Conservation (phyloP, 345 rosid genomes). For the Eucalyptus paniculata region DNA sequence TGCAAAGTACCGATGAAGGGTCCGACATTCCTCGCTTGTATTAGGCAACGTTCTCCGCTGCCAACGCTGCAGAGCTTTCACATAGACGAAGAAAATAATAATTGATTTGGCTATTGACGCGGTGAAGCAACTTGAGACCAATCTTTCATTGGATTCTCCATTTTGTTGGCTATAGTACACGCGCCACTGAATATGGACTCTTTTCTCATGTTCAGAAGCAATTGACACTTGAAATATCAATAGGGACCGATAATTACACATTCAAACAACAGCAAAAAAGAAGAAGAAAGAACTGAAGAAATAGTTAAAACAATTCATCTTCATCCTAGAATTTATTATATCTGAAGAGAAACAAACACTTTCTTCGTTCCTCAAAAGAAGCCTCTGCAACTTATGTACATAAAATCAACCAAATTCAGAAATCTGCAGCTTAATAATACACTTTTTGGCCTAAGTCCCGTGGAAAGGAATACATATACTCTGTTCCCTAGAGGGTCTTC, state of each 20-base stretch:
- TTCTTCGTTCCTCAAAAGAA: neutral
- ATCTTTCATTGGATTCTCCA: neutral
- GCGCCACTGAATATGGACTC: neutral
- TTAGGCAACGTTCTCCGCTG: neutral
- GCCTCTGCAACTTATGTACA: neutral
- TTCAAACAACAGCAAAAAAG: neutral
- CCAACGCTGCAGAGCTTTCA: neutral
- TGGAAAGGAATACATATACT: neutral
- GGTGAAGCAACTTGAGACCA: neutral
- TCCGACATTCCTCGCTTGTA: neutral
- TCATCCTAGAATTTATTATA: neutral
- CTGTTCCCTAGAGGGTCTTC: neutral
- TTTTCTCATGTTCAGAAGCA: neutral
- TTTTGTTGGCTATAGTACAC: neutral
- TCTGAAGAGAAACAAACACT: neutral
- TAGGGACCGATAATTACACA: neutral
- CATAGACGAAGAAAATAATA: neutral
- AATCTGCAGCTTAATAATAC: neutral
- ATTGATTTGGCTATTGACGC: neutral
- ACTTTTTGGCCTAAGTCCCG: neutral
- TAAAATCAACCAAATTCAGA: neutral
- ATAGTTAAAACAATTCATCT: neutral
- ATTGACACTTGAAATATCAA: neutral
- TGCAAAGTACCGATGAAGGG: neutral
- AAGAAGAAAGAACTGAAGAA: neutral